Evolutionary conservation across 139 green algal genomes (phyloP), one percentile per base, ranked within the genome.

Genomic region (Helicosporidium sp.): DNA sequence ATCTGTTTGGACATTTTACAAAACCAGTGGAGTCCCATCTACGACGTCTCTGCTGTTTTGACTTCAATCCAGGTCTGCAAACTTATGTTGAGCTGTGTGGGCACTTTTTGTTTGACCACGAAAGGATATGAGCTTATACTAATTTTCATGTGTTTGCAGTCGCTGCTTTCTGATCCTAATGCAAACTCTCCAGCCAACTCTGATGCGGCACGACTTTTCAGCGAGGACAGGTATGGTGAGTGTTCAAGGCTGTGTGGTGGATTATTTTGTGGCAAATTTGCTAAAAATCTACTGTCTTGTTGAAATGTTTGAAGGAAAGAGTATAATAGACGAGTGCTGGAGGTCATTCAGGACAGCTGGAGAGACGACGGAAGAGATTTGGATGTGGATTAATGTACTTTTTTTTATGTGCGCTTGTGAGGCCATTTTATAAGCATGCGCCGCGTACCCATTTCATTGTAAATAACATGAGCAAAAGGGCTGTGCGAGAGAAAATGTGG

Each of bases 1-100:
- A 98, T 98, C 31, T 98, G 89, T 63, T 42, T 98, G 29, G 89
- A 98, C 68, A 98, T 98, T 45, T 54, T 97, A 22, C 89, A 98
- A 49, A 96, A 96, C 46, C 76, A 94, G 65, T 98, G 89, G 89
- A 90, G 73, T 53, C 87, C 89, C n/a, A 95, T 96, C 60, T 98
- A 98, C 48, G 87, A 98, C 47, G 85, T 95, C 0, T 72, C 76
- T 12, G 87, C 85, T 8, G 85, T 98, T 31, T 65, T 98, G 3
- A 98, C 89, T 12, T 94, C 82, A 7, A 94, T 98, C 20, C 83
- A 85, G 68, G 78, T 83, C 39, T 2, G 41, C n/a, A n/a, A n/a
- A n/a, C n/a, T n/a, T n/a, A n/a, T n/a, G n/a, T n/a, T n/a, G n/a
- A n/a, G n/a, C n/a, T n/a, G n/a, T n/a, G n/a, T n/a, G n/a, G n/a